Base-by-base conservation (phyloP, 805 yeast genomes). In the Starmerella lactis-condensi region DNA sequence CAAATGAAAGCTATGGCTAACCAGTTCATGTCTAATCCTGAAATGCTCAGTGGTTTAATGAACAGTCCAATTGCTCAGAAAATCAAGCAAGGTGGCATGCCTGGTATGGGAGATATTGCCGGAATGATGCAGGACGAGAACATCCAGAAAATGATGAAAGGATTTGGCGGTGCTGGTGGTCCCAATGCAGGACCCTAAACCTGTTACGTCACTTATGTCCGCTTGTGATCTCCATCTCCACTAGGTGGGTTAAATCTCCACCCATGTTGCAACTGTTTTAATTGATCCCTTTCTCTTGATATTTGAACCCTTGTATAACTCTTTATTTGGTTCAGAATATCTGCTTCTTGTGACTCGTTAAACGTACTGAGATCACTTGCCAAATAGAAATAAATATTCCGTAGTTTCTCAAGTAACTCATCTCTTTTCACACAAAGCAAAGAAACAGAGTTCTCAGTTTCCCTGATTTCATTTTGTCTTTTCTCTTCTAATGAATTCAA, bases 1-100 rank as follows among this genome's bases (percentile, higher is more conserved):
- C 85, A 74, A 55, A 54, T 85, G 38, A 75, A 75, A 75, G 76
- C 74, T 54, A 82, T 82, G 52, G 93, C 93, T 26, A 83, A 76
- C 55, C 67, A 67, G 48, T 62, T 81, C 70, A 78, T 81, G 93
- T 68, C 70, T 32, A 72, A 82, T 51, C 94, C 95, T 22, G 64
- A 59, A 22, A 79, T 89, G 29, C 57, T 82, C 62, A 61, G 58
- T 38, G 69, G 70, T 29, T 57, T 83, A 50, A 67, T 83, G 78
- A 68, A 58, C 53, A 76, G 79, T 53, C 94, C 94, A 13, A 67
- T 72, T 43, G 50, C 82, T 17, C 71, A 70, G 49, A 75, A 73
- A 51, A 77, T 83, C 93, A 93, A 93, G 27, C 69, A 70, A 42
- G 35, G 74, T 60, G 17, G 25, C 17, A 42, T 46, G 51, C 82